Conservation (phyloP, 805 yeast genomes). For the Suhomyces tanzawaensis region DNA sequence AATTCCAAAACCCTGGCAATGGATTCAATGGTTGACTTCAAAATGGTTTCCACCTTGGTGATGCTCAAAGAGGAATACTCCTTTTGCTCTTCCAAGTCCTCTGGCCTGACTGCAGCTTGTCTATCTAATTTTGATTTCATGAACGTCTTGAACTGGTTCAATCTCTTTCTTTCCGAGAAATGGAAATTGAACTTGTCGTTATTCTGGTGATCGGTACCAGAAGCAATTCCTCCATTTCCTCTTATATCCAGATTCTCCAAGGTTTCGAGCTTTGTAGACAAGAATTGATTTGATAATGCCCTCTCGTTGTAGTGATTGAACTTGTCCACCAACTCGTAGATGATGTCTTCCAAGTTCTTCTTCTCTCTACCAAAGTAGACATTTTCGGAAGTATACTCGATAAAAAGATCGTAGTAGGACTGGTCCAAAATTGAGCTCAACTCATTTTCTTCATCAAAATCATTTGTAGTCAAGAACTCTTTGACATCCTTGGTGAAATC, state of each 20-base stretch:
- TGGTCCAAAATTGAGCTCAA: constrained; percentile 60
- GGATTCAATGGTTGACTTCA: constrained; percentile 71
- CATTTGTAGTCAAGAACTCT: constrained; percentile 50
- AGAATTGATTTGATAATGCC: constrained; percentile 34
- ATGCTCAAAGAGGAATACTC: constrained; percentile 36
- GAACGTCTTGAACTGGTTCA: constrained; percentile 54
- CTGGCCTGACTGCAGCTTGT: constrained; percentile 16
- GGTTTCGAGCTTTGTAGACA: constrained; percentile 34
- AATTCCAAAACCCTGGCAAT: constrained; percentile 75
- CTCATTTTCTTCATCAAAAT: constrained; percentile 46
- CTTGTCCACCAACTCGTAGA: constrained; percentile 43
- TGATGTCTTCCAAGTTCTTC: constrained; percentile 57
- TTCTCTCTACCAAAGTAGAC: constrained; percentile 71
- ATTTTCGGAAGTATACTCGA: constrained; percentile 62
- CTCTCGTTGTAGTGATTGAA: constrained; percentile 41
- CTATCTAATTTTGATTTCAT: constrained; percentile 46
- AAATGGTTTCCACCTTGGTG: constrained; percentile 55
- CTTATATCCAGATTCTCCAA: constrained; percentile 28
- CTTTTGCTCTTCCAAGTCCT: constrained; percentile 22
- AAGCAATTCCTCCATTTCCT: constrained; percentile 9
- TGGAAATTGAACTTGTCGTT: constrained; percentile 30
- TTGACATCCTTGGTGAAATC: constrained; percentile 64
- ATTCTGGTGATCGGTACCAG: constrained; percentile 11
- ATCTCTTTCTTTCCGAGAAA: constrained; percentile 41
- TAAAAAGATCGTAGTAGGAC: constrained; percentile 68